Base-by-base conservation (phyloP, 352 stramenopile genomes). In the Blastocystis sp. region DNA sequence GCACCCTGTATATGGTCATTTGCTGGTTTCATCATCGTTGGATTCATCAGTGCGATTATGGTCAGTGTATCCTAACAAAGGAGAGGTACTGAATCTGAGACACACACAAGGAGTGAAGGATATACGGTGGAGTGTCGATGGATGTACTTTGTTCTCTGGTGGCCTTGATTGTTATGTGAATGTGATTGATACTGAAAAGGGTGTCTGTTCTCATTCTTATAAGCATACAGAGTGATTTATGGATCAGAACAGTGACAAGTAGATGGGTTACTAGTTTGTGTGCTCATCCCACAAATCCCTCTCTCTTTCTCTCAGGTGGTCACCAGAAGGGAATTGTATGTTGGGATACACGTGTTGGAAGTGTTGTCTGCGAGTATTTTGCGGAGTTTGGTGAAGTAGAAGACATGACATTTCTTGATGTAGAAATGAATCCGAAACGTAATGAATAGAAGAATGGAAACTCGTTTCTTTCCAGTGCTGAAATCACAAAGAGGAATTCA, bases 81-180 rank as follows among this genome's bases (percentile, higher is more conserved):
- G 71, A 52, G 71, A 83, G 19, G 71, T 83, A 29, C 9, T 65
- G 5, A 32, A n/a, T 11, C 14, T 83, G 12, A 16, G 27, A 32
- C 71, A 83, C n/a, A 51, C 49, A 0, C 29, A 83, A 16, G 71
- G 71, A 43, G 71, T 83, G 5, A 83, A 83, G 43, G 71, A 83
- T 66, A 49, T 83, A 12, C 43, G 51, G 65, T 83, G 71, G 71
- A 65, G 51, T n/a, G 63, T 35, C n/a, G 71, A 83, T 67, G 71
- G 71, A 5, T 7, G 21, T 29, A 67, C 49, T 12, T 56, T 83
- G 16, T 54, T 83, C 32, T 66, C 71, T 16, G 71, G 71, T 29
- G 71, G 71, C 24, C 32, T 83, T 4, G 71, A 83, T 24, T 51
- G 21, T 19, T 83, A 83, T 52, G 71, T 83, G 29, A 83, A 83